phyloP scores from a whole-genome alignment of 2,329 filamentous ascomycete species.

The Bipolaris victoriae region DNA sequence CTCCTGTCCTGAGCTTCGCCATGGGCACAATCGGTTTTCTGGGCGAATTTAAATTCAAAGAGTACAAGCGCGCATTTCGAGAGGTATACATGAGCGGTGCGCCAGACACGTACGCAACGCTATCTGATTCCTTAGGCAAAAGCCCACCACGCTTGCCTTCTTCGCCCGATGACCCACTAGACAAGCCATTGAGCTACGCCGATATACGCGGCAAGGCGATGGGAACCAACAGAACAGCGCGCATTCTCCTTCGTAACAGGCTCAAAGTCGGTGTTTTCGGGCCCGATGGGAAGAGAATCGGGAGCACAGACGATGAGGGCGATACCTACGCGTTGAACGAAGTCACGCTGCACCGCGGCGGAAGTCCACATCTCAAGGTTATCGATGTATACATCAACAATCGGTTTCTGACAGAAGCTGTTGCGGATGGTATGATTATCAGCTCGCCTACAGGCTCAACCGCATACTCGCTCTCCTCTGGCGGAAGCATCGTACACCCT shows the following conservation, averaged over 20 bases:
- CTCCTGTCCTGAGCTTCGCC: slow-evolving; percentile 91
- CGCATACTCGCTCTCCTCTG: slow-evolving; percentile 91
- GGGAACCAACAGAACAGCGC: slow-evolving; percentile 74
- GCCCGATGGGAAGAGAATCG: slow-evolving; percentile 62
- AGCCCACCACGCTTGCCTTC: slow-evolving; percentile 69
- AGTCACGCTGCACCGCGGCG: slow-evolving; percentile 88
- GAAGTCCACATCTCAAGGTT: slow-evolving; percentile 86
- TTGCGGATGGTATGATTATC: slow-evolving; percentile 93
- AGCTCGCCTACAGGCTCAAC: slow-evolving; percentile 94
- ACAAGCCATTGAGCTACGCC: slow-evolving; percentile 63
- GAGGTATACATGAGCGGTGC: slow-evolving; percentile 88
- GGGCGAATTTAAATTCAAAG: slow-evolving; percentile 93
- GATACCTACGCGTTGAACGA: slow-evolving; percentile 84
- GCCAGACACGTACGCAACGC: slow-evolving; percentile 54
- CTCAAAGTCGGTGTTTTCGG: slow-evolving; percentile 86
- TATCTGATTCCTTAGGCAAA: slow-evolving; percentile 75
- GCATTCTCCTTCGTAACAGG: slow-evolving; percentile 84
- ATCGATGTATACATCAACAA: slow-evolving; percentile 91
- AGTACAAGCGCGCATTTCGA: slow-evolving; percentile 89
- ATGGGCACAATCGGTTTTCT: slow-evolving; percentile 97
- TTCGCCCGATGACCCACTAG: slow-evolving; percentile 61
- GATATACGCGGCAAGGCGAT: slow-evolving; percentile 79
- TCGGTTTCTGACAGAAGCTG: slow-evolving; percentile 88
- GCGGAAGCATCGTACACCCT: slow-evolving; percentile 92
- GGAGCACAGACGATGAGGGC: slow-evolving; percentile 28